phyloP scores from a whole-genome alignment of 73 alveolate genomes.

The Paramecium caudatum region DNA sequence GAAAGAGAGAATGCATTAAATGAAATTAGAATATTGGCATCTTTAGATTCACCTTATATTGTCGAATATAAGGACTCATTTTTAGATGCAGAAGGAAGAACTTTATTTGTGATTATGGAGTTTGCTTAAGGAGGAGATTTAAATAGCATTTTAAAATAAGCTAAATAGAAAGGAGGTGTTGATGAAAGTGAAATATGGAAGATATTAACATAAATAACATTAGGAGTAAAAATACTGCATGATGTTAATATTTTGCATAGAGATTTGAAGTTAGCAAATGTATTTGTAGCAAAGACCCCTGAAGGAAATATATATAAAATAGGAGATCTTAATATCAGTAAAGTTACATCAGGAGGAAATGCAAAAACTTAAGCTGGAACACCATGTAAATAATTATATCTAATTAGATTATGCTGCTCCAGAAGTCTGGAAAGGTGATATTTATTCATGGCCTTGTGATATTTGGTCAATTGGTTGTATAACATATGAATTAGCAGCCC shows the following conservation, averaged over 20 bases:
- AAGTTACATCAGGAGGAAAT: constrained; percentile 79
- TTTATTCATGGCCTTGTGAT: constrained; percentile 94
- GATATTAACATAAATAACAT: constrained; percentile 23
- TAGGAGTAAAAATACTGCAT: constrained; percentile 74
- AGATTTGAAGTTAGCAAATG: constrained; percentile 84
- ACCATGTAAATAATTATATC: constrained; percentile 73
- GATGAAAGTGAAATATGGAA: constrained; percentile 76
- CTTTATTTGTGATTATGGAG: constrained; percentile 72
- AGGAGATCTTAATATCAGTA: constrained; percentile 89
- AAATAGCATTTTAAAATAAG: background rate
- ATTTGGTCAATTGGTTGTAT: constrained; percentile 97
- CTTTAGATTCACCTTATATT: constrained; percentile 69
- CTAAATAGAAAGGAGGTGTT: constrained; percentile 41
- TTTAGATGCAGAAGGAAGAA: constrained; percentile 79
- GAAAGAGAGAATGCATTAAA: constrained; percentile 78
- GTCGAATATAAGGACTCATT: constrained; percentile 77
- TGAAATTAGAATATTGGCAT: constrained; percentile 77
- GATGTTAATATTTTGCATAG: constrained; percentile 69
- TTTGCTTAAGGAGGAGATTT: constrained; percentile 76
- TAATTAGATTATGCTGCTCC: constrained; percentile 85
- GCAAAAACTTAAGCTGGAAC: constrained; percentile 87
- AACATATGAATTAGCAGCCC: constrained; percentile 91
- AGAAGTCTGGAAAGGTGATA: constrained; percentile 89
- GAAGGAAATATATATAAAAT: constrained; percentile 77
- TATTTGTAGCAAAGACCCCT: constrained; percentile 73